Base-by-base conservation (phyloP, 225 moss, liverwort and hornwort species). In the Neckera pumila region DNA sequence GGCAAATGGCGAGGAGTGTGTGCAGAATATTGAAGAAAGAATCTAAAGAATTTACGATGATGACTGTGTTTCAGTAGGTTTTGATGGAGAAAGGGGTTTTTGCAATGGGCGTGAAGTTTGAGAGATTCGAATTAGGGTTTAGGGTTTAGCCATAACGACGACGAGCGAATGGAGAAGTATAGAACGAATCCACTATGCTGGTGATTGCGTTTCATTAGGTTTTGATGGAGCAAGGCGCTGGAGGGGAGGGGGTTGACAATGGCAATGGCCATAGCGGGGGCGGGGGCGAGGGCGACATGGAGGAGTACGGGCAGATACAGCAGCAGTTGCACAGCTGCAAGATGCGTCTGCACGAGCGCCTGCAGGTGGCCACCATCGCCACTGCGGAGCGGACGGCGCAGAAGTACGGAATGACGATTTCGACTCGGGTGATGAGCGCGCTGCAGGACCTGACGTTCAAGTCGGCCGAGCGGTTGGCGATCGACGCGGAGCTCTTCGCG, bases 401-500 rank as follows among this genome's bases (percentile, higher is more conserved):
- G 76, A 92, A 91, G 91, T 69, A 90, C 47, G 90, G 87, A 49
- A 92, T 94, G 93, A 90, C 26, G 59, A 90, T 94, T 76, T 94
- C 93, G 70, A 79, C 61, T 87, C 91, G 88, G 57, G 93, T 92
- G 86, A 94, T 94, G 92, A 82, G 79, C 53, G 93, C 93, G 45
- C 90, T 94, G 22, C 85, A 88, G 80, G 92, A 93, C 76, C 76
- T 93, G 4, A 86, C 93, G 5, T 92, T 93, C 85, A 92, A 92
- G 33, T 80, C 90, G 36, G 90, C 93, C 10, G 93, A 93, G 88
- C 90, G 89, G 11, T 40, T 92, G 86, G 93, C 93, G 38, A 78
- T 88, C 40, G 93, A 93, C 62, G 92, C 92, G 71, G 93, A 93
- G 85, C 92, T 92, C 69, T 93, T 93, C 40, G 93, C 93, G 10